Conservation (phyloP, 306 rosid species). For the Neltuma alba region DNA sequence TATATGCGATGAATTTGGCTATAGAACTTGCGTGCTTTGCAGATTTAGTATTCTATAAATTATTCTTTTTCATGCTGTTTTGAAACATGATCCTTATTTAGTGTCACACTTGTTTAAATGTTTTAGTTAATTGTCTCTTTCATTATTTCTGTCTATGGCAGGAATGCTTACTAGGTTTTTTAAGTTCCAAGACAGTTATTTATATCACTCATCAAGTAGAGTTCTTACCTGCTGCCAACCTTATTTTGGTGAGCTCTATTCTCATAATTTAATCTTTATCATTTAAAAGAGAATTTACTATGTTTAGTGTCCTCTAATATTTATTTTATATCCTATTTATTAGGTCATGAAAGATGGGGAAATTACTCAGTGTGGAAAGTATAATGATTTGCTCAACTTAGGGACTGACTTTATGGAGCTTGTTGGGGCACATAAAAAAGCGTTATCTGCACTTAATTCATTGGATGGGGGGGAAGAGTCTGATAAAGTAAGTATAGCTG, state of each 20-base stretch:
- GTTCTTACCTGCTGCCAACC: slow-evolving; percentile 69
- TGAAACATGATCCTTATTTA: not conserved
- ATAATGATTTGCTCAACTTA: slow-evolving; percentile 59
- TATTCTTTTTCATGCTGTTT: not conserved
- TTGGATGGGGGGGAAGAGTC: slow-evolving; percentile 38
- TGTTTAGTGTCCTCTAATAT: not conserved
- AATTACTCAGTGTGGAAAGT: slow-evolving; percentile 78
- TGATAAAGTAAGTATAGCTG: slow-evolving; percentile 30
- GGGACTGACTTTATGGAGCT: slow-evolving; percentile 84
- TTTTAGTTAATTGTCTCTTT: not conserved
- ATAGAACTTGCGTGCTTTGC: not conserved
- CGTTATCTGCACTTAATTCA: slow-evolving; percentile 66
- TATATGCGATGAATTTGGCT: not conserved
- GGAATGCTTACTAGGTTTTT: slow-evolving; percentile 69
- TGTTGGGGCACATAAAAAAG: slow-evolving; percentile 82
- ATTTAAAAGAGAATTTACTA: not conserved
- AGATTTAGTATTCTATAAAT: not conserved
- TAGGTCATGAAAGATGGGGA: slow-evolving; percentile 90
- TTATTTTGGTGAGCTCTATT: slow-evolving; percentile 56
- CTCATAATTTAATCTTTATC: not conserved
- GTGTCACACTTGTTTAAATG: not conserved
- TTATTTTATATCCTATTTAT: slow-evolving; percentile 6
- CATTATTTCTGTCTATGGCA: slow-evolving; percentile 29
- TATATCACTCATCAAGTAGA: slow-evolving; percentile 84
- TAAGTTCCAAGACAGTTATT: slow-evolving; percentile 66